Percentiles rank a stretch among this genome's conserved stretches.
Conservation (phyloP, 495 filamentous ascomycete genomes). For the Paragyromitra xinjiangensis region DNA sequence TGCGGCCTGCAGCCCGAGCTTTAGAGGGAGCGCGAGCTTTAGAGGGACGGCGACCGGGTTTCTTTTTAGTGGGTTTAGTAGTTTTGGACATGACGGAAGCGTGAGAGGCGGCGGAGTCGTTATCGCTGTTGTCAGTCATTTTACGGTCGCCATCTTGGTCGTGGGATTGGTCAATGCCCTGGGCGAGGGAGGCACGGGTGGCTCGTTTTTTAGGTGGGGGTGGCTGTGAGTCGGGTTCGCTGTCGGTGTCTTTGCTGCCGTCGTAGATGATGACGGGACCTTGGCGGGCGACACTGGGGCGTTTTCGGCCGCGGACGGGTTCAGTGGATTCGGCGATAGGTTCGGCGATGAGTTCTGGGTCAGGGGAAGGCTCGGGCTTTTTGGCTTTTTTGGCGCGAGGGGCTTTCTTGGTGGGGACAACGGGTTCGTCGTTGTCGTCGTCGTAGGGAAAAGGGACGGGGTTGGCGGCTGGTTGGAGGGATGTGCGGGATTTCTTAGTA, state of each 20-base stretch:
- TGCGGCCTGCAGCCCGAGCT: constrained; percentile 57
- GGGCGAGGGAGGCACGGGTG: constrained; percentile 60
- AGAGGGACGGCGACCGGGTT: constrained; percentile 56
- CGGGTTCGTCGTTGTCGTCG: constrained; percentile 31
- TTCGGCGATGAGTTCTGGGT: neutral
- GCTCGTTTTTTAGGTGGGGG: constrained; percentile 74
- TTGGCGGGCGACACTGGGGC: constrained; percentile 59
- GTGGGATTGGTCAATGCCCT: constrained; percentile 51
- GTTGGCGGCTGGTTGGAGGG: constrained; percentile 35
- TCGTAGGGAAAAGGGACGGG: constrained; percentile 14
- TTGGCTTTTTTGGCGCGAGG: constrained; percentile 58
- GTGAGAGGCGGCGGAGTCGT: constrained; percentile 28
- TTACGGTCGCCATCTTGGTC: constrained; percentile 49
- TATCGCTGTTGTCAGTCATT: constrained; percentile 34
- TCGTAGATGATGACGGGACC: constrained; percentile 54
- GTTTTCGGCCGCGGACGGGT: constrained; percentile 44
- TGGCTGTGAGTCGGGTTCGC: constrained; percentile 54
- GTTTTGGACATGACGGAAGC: constrained; percentile 16
- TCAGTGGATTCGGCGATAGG: neutral
- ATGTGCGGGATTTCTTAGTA: constrained; percentile 58
- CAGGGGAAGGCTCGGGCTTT: constrained; percentile 58
- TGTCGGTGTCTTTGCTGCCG: constrained; percentile 38
- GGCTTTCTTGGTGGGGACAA: constrained; percentile 51
- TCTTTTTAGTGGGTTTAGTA: constrained; percentile 29
- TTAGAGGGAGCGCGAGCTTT: constrained; percentile 66